Base-by-base conservation (phyloP, 208 protist species). In the Naegleria gruberi region DNA sequence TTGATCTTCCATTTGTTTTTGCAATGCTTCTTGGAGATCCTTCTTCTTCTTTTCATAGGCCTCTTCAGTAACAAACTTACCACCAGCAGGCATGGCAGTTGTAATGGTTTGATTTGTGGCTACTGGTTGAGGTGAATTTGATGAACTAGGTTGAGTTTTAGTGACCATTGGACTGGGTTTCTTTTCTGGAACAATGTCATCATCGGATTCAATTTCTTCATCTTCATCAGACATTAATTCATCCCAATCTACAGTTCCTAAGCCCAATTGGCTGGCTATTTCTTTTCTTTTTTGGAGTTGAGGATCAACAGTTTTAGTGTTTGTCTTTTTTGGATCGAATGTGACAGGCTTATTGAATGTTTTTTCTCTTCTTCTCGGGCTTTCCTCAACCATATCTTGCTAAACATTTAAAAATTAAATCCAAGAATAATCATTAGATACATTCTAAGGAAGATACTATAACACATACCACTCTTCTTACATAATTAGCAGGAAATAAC, bases 401-500 rank as follows among this genome's bases (percentile, higher is more conserved):
- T 65, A 23, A 19, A 55, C 5, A 55, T 55, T 15, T 19, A 15
- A 15, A 55, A 55, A 15, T 55, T 19, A 65, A 65, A 65, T 55
- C 15, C 46, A 55, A 15, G 6, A 5, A 73, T 73, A 5, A 73
- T 30, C 4, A n/a, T n/a, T n/a, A 73, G 55, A n/a, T 73, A 3
- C 55, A 8, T 73, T 5, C 4, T 4, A 15, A 73, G 4, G 6
- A 73, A 73, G 55, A 30, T n/a, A 30, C 51, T 10, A 65, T 65
- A 30, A 65, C 1, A 87, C 83, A 0, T 55, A 87, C 83, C 19
- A 87, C 34, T 87, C 83, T 87, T 19, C 43, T 55, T 8, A 55
- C 83, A 87, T 87, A 87, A 87, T 87, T 87, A 57, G 83, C 19
- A 40, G 83, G 83, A 87, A 87, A 55, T 51, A 87, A 55, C 23